Evolutionary conservation across 768 basidiomycete species (phyloP), one percentile per base, ranked within the genome.

Genomic region (Lyophyllum atratum): DNA sequence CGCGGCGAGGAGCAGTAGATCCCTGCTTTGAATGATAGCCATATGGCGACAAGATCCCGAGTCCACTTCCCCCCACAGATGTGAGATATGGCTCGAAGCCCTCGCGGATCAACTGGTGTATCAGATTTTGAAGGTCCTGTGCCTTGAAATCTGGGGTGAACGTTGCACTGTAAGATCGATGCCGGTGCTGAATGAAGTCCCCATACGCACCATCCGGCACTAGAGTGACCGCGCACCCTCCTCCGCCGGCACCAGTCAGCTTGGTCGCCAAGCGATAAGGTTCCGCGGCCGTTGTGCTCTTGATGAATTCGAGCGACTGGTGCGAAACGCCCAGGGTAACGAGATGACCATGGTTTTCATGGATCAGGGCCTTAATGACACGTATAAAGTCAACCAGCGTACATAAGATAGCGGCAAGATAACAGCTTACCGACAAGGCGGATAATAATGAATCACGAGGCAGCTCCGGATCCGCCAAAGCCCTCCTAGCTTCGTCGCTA

Each of bases 201-300:
- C 31, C 22, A 62, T 54, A 61, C 87, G 62, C 63, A 95, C 96
- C 85, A 74, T 98, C 95, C 50, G 97, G 97, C 50, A 99, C 81
- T 33, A 98, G 83, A 12, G 95, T 96, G 28, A 98, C 93, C 4
- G 95, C 89, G 68, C 97, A 98, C n/a, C 97, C 97, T 24, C 97
- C 97, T 39, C 97, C 97, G 28, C 97, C 97, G 8, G 97, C 96
- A 40, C 97, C 97, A 7, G 97, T 99, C 55, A 99, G 75, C 76
- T 98, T 97, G n/a, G 94, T 95, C 65, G 85, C 86, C 47, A 98
- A 77, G 10, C 75, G 74, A 73, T 88, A 90, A 8, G 87, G 88
- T 59, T 76, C 67, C 10, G 80, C 78, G 10, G 76, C 72, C 0
- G 94, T 92, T 62, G 81, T 86, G n/a, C 78, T 72, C 53, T 86